Evolutionary conservation across 768 basidiomycete genomes (phyloP).

Genomic region (Lactarius indigo): DNA sequence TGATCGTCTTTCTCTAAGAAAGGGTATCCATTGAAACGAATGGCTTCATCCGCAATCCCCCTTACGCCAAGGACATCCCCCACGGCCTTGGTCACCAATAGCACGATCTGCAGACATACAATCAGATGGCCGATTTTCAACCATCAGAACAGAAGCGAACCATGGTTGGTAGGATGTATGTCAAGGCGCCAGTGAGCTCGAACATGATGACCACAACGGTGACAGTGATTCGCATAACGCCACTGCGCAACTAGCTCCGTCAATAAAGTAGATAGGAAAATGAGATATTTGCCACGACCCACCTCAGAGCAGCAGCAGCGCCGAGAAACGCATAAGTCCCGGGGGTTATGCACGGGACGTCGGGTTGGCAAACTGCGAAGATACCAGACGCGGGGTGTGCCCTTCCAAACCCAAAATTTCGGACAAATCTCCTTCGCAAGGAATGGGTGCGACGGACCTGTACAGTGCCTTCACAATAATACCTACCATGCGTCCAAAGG

Average conservation of each 20-base stretch:
- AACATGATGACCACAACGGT: conserved; percentile 99
- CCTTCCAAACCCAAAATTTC: conserved; percentile 39
- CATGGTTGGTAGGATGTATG: conserved; percentile 98
- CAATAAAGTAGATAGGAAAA: not conserved
- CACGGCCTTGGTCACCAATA: conserved; percentile 95
- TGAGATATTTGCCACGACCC: conserved; percentile 22
- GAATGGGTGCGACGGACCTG: conserved; percentile 43
- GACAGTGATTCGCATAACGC: conserved; percentile 95
- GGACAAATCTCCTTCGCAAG: not conserved
- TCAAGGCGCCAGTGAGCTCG: conserved; percentile 94
- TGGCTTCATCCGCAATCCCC: conserved; percentile 97
- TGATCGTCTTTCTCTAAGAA: conserved; percentile 96
- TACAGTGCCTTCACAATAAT: conserved; percentile 94
- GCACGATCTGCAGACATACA: conserved; percentile 68
- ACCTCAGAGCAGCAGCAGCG: conserved; percentile 94
- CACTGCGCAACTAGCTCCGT: conserved; percentile 44
- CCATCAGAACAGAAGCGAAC: conserved; percentile 40
- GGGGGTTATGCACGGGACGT: conserved; percentile 95
- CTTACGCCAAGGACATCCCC: conserved; percentile 90
- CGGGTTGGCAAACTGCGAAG: conserved; percentile 86
- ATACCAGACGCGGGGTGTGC: conserved; percentile 80
- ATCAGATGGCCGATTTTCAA: conserved; percentile 21
- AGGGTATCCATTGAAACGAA: conserved; percentile 95
- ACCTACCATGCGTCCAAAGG: conserved; percentile 95
- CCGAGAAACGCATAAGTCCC: conserved; percentile 98